These are phyloP conservation scores for Singerocomus inundabilis DNA, from an alignment of 1,284 basidiomycete species.

Conservation along the genomic window DNA sequence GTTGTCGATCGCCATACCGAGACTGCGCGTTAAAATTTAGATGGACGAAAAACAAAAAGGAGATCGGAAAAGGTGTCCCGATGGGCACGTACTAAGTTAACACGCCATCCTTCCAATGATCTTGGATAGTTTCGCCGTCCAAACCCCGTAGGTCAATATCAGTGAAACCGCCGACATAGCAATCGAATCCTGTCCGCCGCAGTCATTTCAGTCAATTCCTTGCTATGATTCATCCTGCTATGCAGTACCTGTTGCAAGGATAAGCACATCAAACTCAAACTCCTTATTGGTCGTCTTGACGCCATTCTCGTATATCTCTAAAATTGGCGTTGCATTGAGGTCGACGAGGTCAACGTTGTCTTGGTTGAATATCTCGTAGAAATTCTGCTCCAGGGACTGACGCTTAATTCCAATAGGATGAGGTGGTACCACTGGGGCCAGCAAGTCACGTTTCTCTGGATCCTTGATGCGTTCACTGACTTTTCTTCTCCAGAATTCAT, in stretches of 20 bases:
- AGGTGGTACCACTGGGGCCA: constrained; percentile 11
- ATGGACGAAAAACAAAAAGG: not conserved
- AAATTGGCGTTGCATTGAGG: constrained; percentile 5
- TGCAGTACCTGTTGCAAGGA: constrained; percentile 14
- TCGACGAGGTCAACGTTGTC: constrained; percentile 21
- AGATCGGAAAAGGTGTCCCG: too few species aligned
- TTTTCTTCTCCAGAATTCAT: constrained; percentile 21
- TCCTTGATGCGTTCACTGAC: constrained; percentile 18
- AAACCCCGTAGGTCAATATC: too few species aligned
- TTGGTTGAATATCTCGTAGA: too few species aligned
- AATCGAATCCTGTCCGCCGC: constrained; percentile 10
- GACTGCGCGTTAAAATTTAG: constrained; percentile 4
- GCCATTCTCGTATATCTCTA: constrained; percentile 8
- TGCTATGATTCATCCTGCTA: not conserved
- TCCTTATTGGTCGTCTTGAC: constrained; percentile 9
- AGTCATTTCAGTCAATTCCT: not conserved
- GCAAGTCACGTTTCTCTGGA: constrained; percentile 10
- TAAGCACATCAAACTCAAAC: constrained; percentile 14
- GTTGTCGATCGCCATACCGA: constrained; percentile 15
- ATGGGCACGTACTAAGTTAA: constrained; percentile 13
- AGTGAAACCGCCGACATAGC: constrained; percentile 1
- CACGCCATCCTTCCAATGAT: constrained; percentile 17
- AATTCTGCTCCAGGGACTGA: constrained; percentile 7
- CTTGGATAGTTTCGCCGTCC: constrained; percentile 13
- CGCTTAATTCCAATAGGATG: constrained; percentile 10